Evolutionary conservation across 257 asterid species (phyloP).

Genomic region (Scutellaria galericulata): DNA sequence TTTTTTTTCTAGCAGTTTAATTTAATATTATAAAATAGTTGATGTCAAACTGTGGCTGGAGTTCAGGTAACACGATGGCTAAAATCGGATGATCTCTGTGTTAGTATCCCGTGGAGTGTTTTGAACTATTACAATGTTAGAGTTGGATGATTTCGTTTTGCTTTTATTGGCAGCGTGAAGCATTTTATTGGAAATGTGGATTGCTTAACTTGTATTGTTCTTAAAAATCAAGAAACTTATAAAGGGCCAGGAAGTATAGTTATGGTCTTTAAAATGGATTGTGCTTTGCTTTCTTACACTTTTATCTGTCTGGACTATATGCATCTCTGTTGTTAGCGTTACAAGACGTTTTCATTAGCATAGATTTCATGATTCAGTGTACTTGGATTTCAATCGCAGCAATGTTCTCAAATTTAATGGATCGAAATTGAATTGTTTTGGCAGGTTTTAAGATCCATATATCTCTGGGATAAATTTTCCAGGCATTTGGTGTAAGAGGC

Average conservation of each 20-base stretch:
- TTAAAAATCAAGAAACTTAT: too few relatives aligned
- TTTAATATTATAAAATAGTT: too few relatives aligned
- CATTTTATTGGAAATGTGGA: background rate
- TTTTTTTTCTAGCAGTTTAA: too few relatives aligned
- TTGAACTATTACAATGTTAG: background rate
- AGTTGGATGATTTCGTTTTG: background rate
- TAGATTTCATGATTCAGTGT: background rate
- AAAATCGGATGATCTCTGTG: too few relatives aligned
- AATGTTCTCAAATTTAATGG: background rate
- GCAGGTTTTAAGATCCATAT: slow-evolving; percentile 22
- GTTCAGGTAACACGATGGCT: too few relatives aligned
- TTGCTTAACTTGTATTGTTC: too few relatives aligned
- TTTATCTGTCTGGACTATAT: background rate
- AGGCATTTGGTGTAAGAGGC: background rate
- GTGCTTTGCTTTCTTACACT: background rate
- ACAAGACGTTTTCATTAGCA: background rate
- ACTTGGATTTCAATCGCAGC: background rate
- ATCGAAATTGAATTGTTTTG: background rate
- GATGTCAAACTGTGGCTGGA: too few relatives aligned
- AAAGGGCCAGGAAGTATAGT: background rate
- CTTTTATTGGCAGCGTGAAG: background rate
- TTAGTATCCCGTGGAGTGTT: too few relatives aligned
- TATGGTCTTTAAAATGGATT: background rate
- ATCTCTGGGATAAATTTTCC: background rate
- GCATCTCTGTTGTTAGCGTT: background rate